Percentiles rank a stretch among this genome's conserved stretches.
phyloP scores from a whole-genome alignment of 192 early-diverging fungal genomes.

The Coemansia sp. region DNA sequence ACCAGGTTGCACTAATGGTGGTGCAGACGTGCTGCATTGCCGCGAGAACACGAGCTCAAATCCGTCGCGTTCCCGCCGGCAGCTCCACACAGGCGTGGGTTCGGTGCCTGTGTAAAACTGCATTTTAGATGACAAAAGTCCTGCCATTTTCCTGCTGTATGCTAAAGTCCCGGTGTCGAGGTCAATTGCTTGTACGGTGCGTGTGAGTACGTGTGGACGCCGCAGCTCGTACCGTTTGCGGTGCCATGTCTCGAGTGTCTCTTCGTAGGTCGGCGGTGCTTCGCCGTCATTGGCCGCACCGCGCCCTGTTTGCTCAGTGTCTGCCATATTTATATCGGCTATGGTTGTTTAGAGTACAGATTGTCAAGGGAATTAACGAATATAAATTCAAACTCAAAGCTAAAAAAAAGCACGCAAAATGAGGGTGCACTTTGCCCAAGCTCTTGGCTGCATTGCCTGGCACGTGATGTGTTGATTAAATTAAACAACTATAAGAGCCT shows the following conservation, averaged over 20 bases:
- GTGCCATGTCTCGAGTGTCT: constrained; percentile 25
- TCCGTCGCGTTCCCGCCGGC: constrained; percentile 18
- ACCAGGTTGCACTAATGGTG: background rate
- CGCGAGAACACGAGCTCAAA: constrained; percentile 40
- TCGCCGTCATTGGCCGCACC: constrained; percentile 6
- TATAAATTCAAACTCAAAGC: no score
- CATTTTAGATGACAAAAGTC: constrained; percentile 6
- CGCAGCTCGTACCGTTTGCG: constrained; percentile 28
- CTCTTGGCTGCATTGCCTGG: no score
- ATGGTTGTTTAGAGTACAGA: no score
- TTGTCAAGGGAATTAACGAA: no score
- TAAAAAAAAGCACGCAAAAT: no score
- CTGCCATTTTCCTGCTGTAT: constrained; percentile 11
- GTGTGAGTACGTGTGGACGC: constrained; percentile 23
- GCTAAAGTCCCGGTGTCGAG: constrained; percentile 3
- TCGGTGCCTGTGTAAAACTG: constrained; percentile 1
- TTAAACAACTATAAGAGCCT: no score
- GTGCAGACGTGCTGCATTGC: background rate
- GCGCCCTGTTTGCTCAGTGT: background rate
- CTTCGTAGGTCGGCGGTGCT: constrained; percentile 42
- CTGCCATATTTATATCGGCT: background rate
- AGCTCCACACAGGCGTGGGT: constrained; percentile 24
- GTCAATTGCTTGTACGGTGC: constrained; percentile 32
- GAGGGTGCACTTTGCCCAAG: no score
- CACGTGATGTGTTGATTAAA: no score